A percentile compares a stretch with the other conserved stretches of the same genome.
Evolutionary conservation across 106 monocot species (phyloP).

Genomic region (Vanilla planifolia): DNA sequence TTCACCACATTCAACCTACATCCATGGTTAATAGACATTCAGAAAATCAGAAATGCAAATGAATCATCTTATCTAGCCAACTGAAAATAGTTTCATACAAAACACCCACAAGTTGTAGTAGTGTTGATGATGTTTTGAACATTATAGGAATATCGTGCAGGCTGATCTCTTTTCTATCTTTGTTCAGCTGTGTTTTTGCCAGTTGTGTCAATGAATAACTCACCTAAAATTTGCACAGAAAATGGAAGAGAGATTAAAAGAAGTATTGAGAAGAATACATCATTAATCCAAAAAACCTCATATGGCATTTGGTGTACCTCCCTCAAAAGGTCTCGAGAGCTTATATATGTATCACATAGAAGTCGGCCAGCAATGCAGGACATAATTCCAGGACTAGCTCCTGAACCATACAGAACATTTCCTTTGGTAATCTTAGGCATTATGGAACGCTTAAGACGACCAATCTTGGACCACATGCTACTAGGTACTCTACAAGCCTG

Average conservation of each 20-base stretch:
- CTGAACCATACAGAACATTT: conserved; percentile 71
- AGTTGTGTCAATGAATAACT: conserved; percentile 99
- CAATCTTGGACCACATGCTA: conserved; percentile 90
- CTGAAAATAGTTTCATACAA: neutral
- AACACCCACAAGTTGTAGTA: conserved; percentile 76
- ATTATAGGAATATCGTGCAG: conserved; percentile 81
- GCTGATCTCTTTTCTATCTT: conserved; percentile 69
- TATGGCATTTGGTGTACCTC: conserved; percentile 41
- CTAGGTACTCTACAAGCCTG: conserved; percentile 86
- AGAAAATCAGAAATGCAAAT: neutral
- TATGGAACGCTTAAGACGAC: conserved; percentile 75
- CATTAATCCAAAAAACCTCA: neutral
- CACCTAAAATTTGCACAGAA: conserved; percentile 38
- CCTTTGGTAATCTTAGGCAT: conserved; percentile 96
- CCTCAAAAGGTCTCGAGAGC: conserved; percentile 78
- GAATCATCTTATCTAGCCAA: neutral
- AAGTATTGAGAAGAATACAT: neutral
- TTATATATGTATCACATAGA: conserved; percentile 90
- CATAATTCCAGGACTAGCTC: conserved; percentile 89
- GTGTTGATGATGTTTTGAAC: conserved; percentile 56
- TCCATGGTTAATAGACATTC: conserved; percentile 4
- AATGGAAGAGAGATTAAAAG: neutral
- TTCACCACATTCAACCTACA: conserved; percentile 78
- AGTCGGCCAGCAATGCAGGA: conserved; percentile 91
- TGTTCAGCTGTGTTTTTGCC: conserved; percentile 84